Evolutionary conservation across 2,329 filamentous ascomycete species (phyloP), one percentile per base, ranked within the genome.

Genomic region (Fusarium buxicola): DNA sequence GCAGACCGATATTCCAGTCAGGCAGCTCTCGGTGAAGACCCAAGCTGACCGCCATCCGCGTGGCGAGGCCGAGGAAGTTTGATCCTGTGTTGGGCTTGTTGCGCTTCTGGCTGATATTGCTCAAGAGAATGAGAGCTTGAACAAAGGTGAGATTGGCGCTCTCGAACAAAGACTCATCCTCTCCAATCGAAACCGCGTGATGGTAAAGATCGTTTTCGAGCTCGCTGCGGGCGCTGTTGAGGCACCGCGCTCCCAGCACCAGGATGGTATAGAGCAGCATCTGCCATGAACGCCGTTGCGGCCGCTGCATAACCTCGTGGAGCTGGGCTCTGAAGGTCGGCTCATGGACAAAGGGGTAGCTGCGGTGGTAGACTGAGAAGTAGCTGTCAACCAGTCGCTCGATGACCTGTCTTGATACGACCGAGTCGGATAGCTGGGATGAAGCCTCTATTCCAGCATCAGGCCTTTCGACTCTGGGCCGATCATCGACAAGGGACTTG

Each of bases 11-110:
- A 2, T 16, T 57, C 2, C 45, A 41, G 1, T 39, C 56, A 2
- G 57, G 51, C 13, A 65, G 11, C 12, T 65, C 61, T 7, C 58
- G 57, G 4, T 65, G 60, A 8, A 65, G 55, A 2, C 61, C 61
- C 3, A 65, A 10, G 0, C 60, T 51, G 1, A 65, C 54, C 0
- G 51, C 61, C 3, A 65, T 8, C 8, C 60, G 36, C 1, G 58
- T 55, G 13, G 60, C 60, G 2, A 65, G 7, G 1, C 61, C 61
- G 3, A 36, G 51, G 8, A 58, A 64, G 34, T 64, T 65, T 8
- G 53, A 65, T 0, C 61, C 61, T 0, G 56, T 57, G 1, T 65
- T 65, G 0, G 61, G 61, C 4, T 65, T 65, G 9, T 65, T 61
- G 3, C 61, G 24, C 15, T 65, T 65, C 3, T 65, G 61, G 43